A percentile compares a stretch with the other conserved stretches of the same genome.
Evolutionary conservation across 108 stramenopile species (phyloP).

Genomic region (Pelagomonas calceolata): DNA sequence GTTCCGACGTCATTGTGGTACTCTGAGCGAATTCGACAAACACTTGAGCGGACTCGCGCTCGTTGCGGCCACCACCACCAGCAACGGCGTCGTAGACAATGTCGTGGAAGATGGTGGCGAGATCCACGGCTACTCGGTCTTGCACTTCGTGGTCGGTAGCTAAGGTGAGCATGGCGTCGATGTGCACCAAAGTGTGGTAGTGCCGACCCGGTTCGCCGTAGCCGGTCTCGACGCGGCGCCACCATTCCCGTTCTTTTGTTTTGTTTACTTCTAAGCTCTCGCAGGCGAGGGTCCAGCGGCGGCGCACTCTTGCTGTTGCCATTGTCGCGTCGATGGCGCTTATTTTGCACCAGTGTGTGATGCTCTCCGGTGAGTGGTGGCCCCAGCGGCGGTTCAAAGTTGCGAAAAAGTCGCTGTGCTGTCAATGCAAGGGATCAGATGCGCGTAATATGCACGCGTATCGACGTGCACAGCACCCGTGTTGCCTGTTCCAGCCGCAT

Average conservation of each 20-base stretch:
- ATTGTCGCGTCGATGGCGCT: no score
- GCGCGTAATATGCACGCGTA: no score
- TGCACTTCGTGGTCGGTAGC: neutral
- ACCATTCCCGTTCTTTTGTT: neutral
- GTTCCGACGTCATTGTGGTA: neutral
- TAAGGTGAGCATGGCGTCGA: neutral
- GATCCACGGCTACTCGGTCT: neutral
- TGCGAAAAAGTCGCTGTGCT: no score
- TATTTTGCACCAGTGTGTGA: no score
- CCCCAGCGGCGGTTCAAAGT: no score
- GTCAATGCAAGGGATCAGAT: no score
- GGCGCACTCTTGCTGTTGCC: no score
- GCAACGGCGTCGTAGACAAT: neutral
- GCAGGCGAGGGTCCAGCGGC: neutral
- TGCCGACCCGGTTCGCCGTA: neutral
- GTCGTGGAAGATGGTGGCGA: neutral
- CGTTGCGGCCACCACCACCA: neutral
- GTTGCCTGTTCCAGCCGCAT: no score
- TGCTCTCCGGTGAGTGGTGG: no score
- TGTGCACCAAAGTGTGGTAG: neutral
- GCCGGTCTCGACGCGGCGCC: neutral
- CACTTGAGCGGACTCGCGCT: neutral
- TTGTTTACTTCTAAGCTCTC: neutral
- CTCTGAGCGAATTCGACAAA: neutral
- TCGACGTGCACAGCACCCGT: no score